Base-by-base conservation (phyloP, 176 grass and related monocot genomes). In the Thinopyrum elongatum region DNA sequence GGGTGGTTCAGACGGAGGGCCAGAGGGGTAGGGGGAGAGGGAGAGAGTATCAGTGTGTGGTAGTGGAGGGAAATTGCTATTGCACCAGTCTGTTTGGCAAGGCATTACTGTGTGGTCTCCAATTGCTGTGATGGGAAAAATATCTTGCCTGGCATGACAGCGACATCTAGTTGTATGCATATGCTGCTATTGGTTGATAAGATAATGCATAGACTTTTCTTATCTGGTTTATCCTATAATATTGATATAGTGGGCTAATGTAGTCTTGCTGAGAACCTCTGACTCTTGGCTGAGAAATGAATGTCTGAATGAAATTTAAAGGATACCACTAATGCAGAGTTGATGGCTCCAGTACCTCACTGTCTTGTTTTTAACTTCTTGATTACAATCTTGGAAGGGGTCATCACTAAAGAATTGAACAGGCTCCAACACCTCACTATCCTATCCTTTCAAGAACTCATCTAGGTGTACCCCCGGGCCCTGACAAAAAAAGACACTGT, bases 31-130 rank as follows among this genome's bases (percentile, higher is more conserved):
- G 44, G 55, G 51, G 38, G 55, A 67, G 27, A 39, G 16, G 16
- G 44, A 42, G 30, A 26, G 25, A 17, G 30, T 14, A 44, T 17
- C 53, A 26, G 85, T 78, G 13, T 84, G 62, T 76, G 60, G 22
- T 67, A 74, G 44, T 47, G 36, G 53, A 87, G 27, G 39, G 11
- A 39, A 60, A 75, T 25, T 71, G 80, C 47, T 59, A 82, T 58
- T 51, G 61, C 42, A 87, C 26, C 26, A 60, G 83, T 82, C 77
- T 83, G 31, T 86, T 74, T 84, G 80, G 80, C 39, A 69, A 68
- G 81, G 8, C 75, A 67, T 69, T 80, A 87, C n/a, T 91, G 85
- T 80, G 89, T 91, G 89, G 81, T 87, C 85, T 70, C 81, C 38
- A 87, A 31, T 68, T 79, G 84, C 44, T 83, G 67, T 44, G 75